Evolutionary conservation across 1,139 yeast genomes (phyloP).

Genomic region (Suhomyces coccinellae): DNA sequence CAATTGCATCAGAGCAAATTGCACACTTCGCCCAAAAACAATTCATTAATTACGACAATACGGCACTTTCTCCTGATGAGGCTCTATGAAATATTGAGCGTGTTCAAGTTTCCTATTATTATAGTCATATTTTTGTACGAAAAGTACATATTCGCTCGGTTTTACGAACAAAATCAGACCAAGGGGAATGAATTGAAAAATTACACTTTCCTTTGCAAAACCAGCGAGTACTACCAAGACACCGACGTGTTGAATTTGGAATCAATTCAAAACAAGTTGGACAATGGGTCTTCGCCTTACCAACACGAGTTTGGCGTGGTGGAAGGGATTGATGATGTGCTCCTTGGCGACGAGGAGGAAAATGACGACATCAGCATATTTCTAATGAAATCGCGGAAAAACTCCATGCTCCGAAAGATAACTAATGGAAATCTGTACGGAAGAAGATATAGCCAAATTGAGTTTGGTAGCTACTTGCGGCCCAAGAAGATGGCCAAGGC

Average conservation of each 20-base stretch:
- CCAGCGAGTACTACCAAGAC: conserved; percentile 32
- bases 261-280: conserved; percentile 6
- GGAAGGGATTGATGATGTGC: conserved; percentile 21
- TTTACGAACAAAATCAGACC: conserved; percentile 15
- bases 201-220: conserved; percentile 38
- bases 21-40: background rate
- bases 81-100: conserved; percentile 19
- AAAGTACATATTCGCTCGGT: conserved; percentile 20
- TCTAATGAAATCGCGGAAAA: conserved; percentile 25
- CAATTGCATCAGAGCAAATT: conserved; percentile 13
- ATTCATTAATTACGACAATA: background rate
- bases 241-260: conserved; percentile 26
- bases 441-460: conserved; percentile 18
- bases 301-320: conserved; percentile 16
- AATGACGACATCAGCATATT: conserved; percentile 25
- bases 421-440: conserved; percentile 9
- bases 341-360: conserved; percentile 12
- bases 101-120: conserved; percentile 38
- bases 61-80: conserved; percentile 7
- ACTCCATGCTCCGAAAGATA: conserved; percentile 17
- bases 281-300: conserved; percentile 8
- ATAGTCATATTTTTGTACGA: conserved; percentile 38
- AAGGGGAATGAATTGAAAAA: conserved; percentile 27
- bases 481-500: conserved; percentile 8
- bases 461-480: conserved; percentile 8